These are phyloP conservation scores for Calonectria ilicicola DNA, from an alignment of 2,329 filamentous ascomycete genomes.

Conservation along the genomic window DNA sequence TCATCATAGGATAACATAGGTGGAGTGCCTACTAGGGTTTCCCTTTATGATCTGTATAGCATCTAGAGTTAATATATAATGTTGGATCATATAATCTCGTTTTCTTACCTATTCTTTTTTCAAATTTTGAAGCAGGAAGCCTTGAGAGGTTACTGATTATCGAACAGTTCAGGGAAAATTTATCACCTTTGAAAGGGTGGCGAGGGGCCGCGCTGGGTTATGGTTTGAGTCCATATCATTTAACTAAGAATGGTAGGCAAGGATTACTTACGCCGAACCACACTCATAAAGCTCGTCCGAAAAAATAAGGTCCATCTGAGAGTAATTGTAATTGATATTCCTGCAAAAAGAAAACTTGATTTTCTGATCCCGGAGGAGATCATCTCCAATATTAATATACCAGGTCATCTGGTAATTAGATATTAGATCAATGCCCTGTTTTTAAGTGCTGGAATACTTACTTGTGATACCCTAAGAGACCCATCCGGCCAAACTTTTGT, in stretches of 20 bases:
- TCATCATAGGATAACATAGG: background rate
- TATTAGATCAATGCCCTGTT: background rate
- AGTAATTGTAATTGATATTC: background rate
- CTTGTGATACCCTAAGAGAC: background rate
- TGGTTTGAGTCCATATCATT: background rate
- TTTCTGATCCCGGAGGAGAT: slow-evolving; percentile 19
- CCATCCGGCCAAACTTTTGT: background rate
- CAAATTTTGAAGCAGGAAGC: background rate
- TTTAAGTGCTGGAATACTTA: background rate
- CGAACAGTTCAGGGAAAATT: background rate
- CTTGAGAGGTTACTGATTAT: background rate
- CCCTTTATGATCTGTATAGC: background rate
- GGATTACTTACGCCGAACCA: background rate
- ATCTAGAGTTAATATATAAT: background rate
- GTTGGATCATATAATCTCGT: background rate
- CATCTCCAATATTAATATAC: slow-evolving; percentile 33
- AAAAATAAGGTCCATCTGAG: background rate
- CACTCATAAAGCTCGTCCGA: background rate
- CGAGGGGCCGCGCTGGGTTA: background rate
- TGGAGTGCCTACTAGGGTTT: background rate
- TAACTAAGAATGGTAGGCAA: background rate
- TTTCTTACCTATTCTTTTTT: background rate
- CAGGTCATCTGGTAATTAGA: slow-evolving; percentile 25
- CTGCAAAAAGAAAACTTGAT: slow-evolving; percentile 17
- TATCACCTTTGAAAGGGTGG: background rate